Conservation (phyloP, 345 rosid species). For the Schrenkiella parvula region DNA sequence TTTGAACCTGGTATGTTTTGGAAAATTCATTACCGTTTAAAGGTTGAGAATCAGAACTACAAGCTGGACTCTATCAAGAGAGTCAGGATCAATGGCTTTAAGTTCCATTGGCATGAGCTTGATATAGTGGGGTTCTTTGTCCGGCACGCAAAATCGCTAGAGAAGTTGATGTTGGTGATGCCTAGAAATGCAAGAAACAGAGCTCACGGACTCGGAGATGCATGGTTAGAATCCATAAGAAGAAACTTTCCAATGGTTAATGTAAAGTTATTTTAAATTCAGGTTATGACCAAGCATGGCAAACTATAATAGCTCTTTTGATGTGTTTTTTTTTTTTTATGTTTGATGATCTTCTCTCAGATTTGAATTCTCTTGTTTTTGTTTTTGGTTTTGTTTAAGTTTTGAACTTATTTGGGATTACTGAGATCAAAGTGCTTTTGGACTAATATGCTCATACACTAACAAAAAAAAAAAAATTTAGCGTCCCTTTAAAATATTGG, state of each 20-base stretch:
- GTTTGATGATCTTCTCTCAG: neutral
- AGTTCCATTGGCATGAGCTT: slow-evolving; percentile 12
- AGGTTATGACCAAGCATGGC: neutral
- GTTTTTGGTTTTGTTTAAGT: neutral
- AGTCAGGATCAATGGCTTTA: slow-evolving; percentile 21
- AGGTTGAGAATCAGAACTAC: neutral
- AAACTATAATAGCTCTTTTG: neutral
- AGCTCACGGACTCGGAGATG: neutral
- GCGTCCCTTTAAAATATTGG: no score
- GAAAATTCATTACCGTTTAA: neutral
- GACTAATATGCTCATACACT: no score
- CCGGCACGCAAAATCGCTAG: neutral
- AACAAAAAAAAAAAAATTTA: no score
- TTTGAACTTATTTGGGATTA: neutral
- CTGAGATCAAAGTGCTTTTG: neutral
- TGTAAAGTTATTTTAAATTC: neutral
- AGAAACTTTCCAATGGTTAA: neutral
- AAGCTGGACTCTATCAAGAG: neutral
- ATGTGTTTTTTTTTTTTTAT: neutral
- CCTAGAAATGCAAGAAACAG: neutral
- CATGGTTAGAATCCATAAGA: neutral
- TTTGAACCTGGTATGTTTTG: slow-evolving; percentile 2
- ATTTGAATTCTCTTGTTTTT: neutral
- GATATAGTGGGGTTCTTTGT: slow-evolving; percentile 11
- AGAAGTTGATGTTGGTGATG: neutral